Conservation (phyloP, 2,329 filamentous ascomycete genomes). For the Trichoderma atroviride region DNA sequence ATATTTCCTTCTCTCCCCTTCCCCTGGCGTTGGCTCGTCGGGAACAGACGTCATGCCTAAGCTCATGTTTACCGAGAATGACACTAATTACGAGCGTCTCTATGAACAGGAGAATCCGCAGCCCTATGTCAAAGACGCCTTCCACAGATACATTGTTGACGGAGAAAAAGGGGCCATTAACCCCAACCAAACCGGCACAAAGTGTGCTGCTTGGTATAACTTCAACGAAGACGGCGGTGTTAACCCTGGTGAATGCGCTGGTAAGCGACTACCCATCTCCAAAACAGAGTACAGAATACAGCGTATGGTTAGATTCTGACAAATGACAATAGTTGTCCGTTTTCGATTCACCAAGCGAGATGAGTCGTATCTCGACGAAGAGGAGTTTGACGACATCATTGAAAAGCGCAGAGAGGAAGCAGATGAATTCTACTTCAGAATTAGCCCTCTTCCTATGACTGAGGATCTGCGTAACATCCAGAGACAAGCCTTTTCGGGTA, state of each 20-base stretch:
- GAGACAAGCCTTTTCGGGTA: constrained; percentile 88
- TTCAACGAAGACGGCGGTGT: constrained; percentile 91
- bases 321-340: constrained; percentile 67
- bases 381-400: constrained; percentile 86
- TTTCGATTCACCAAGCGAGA: constrained; percentile 81
- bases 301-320: constrained; percentile 7
- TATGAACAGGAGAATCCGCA: constrained; percentile 79
- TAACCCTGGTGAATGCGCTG: constrained; percentile 85
- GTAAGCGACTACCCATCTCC: constrained; percentile 46
- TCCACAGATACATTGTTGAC: constrained; percentile 85
- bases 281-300: background rate
- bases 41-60: constrained; percentile 83
- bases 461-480: constrained; percentile 95
- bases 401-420: constrained; percentile 86
- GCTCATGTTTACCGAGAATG: constrained; percentile 92
- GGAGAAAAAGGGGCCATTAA: constrained; percentile 81
- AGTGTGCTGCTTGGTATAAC: constrained; percentile 86
- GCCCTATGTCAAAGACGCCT: constrained; percentile 91
- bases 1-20: constrained; percentile 84
- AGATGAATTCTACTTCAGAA: constrained; percentile 92
- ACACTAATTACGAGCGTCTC: constrained; percentile 80
- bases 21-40: constrained; percentile 77
- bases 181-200: constrained; percentile 78
- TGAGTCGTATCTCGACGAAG: constrained; percentile 84
- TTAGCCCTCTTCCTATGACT: constrained; percentile 90